These are phyloP conservation scores for Venturia effusa DNA, from an alignment of 2,329 filamentous ascomycete species.

Conservation along the genomic window DNA sequence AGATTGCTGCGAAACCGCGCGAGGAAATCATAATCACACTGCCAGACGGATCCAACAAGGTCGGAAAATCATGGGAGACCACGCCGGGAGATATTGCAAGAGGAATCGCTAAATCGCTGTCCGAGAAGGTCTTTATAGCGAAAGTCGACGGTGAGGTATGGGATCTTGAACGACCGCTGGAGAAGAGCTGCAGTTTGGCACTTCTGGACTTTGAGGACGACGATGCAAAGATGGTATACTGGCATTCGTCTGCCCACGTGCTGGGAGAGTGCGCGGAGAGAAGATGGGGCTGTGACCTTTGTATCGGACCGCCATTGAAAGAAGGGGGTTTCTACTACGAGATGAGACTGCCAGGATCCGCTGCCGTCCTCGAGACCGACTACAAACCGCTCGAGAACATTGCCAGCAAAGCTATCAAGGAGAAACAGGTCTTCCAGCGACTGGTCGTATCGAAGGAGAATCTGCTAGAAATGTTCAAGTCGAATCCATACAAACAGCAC, in stretches of 20 bases:
- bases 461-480: conserved; percentile 88
- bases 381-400: conserved; percentile 77
- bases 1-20: conserved; percentile 58
- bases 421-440: conserved; percentile 91
- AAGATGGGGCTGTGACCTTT: conserved; percentile 82
- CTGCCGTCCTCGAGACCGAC: conserved; percentile 61
- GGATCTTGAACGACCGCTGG: conserved; percentile 85
- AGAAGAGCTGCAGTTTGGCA: conserved; percentile 76
- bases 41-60: conserved; percentile 57
- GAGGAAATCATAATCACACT: conserved; percentile 66
- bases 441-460: conserved; percentile 83
- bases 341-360: conserved; percentile 71
- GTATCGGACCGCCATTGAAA: conserved; percentile 84
- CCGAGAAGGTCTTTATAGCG: conserved; percentile 78
- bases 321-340: conserved; percentile 90
- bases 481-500: conserved; percentile 97
- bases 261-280: conserved; percentile 91
- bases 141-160: conserved; percentile 77
- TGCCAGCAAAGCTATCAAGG: conserved; percentile 78
- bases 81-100: conserved; percentile 70
- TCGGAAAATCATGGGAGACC: conserved; percentile 82
- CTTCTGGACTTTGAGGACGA: conserved; percentile 69
- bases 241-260: conserved; percentile 92
- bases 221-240: conserved; percentile 87
- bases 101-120: conserved; percentile 73